phyloP scores from a whole-genome alignment of 306 rosid species.

The Cucurbita maxima region DNA sequence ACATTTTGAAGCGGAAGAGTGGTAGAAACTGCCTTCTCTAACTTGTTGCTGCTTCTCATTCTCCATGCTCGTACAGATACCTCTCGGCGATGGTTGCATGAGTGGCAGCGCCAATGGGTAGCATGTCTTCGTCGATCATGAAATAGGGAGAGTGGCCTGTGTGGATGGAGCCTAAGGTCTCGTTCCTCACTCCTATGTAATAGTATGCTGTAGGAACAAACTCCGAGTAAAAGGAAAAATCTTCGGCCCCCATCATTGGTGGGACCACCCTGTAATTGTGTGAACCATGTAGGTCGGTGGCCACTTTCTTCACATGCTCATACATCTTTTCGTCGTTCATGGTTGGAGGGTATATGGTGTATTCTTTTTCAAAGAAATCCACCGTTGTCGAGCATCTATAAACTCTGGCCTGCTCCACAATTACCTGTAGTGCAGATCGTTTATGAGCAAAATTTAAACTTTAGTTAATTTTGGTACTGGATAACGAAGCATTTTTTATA shows the following conservation, averaged over 20 bases:
- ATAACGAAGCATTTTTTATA: too few relatives aligned
- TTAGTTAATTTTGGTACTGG: background rate
- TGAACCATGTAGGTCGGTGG: constrained; percentile 50
- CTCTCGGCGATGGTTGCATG: constrained; percentile 88
- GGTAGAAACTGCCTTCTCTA: background rate
- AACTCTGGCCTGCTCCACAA: constrained; percentile 72
- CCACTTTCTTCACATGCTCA: constrained; percentile 77
- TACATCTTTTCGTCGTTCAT: constrained; percentile 74
- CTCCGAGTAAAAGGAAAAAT: constrained; percentile 69
- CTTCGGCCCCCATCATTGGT: constrained; percentile 98
- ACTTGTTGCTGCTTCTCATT: background rate
- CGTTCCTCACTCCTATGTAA: constrained; percentile 72
- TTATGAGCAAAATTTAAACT: background rate
- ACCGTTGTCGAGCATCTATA: constrained; percentile 64
- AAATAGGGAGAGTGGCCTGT: constrained; percentile 88
- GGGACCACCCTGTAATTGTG: constrained; percentile 60
- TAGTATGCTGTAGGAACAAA: constrained; percentile 63
- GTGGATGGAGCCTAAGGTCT: constrained; percentile 74
- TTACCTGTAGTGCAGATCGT: constrained; percentile 34
- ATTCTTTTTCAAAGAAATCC: constrained; percentile 66
- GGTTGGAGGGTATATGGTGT: constrained; percentile 79
- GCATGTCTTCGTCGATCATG: constrained; percentile 74
- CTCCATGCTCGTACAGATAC: constrained; percentile 46
- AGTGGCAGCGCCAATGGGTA: constrained; percentile 64
- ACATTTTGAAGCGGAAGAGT: background rate